Conservation (phyloP, 2,329 filamentous ascomycete genomes). For the Canariomyces notabilis region DNA sequence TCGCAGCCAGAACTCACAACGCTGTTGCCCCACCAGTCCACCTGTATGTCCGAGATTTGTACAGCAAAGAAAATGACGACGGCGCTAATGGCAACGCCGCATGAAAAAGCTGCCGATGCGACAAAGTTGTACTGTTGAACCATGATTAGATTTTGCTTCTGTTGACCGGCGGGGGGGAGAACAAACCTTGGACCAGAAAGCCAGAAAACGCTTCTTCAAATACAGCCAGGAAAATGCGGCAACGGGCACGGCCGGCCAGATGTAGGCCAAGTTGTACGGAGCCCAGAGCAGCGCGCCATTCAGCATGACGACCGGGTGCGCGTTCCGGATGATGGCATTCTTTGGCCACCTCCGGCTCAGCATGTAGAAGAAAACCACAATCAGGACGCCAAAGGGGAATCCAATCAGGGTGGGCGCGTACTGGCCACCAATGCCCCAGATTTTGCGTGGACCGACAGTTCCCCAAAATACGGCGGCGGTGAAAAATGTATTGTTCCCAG, state of each 20-base stretch:
- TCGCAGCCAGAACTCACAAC: slow-evolving; percentile 25
- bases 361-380: slow-evolving; percentile 34
- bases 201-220: slow-evolving; percentile 30
- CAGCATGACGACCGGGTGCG: slow-evolving; percentile 37
- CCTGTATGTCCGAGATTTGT: slow-evolving; percentile 35
- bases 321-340: slow-evolving; percentile 32
- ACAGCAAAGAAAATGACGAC: slow-evolving; percentile 47
- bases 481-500: slow-evolving; percentile 54
- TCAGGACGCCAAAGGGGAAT: slow-evolving; percentile 44
- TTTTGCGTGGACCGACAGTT: slow-evolving; percentile 50
- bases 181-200: slow-evolving; percentile 26
- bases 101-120: slow-evolving; percentile 53
- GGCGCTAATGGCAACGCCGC: slow-evolving; percentile 52
- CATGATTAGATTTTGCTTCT: background rate
- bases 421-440: slow-evolving; percentile 43
- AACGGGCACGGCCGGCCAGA: slow-evolving; percentile 40
- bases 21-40: slow-evolving; percentile 48
- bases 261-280: slow-evolving; percentile 40
- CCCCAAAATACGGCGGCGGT: slow-evolving; percentile 58
- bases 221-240: slow-evolving; percentile 39
- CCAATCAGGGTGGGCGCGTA: slow-evolving; percentile 46
- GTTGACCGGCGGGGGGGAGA: background rate
- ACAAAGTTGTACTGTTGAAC: slow-evolving; percentile 51
- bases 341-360: slow-evolving; percentile 32
- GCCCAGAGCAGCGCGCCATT: slow-evolving; percentile 33